phyloP scores from a whole-genome alignment of 1,284 basidiomycete genomes.

The Tilletia horrida region DNA sequence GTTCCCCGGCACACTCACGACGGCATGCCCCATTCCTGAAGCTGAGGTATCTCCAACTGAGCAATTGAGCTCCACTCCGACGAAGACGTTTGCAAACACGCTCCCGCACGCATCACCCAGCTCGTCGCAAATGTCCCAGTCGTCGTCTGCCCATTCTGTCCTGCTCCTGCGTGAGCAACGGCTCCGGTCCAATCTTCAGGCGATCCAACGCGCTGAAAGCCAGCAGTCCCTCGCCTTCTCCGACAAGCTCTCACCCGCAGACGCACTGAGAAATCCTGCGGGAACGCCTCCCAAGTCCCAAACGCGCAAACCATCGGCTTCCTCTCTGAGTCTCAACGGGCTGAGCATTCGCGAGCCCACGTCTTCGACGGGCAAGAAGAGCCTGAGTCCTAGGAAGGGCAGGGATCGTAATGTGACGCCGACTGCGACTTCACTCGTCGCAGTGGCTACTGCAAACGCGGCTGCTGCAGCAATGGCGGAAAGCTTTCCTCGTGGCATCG shows the following conservation, averaged over 20 bases:
- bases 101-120: not conserved
- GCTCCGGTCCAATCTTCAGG: not conserved
- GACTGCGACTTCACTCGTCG: not conserved
- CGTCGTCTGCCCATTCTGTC: not conserved
- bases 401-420: not conserved
- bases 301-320: not conserved
- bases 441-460: not conserved
- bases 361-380: not conserved
- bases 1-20: not conserved
- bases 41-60: not conserved
- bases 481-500: no score
- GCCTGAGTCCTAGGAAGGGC: not conserved
- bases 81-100: not conserved
- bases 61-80: not conserved
- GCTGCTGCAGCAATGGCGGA: no score
- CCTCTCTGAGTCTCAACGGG: not conserved
- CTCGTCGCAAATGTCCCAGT: conserved; percentile 2
- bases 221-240: not conserved
- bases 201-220: not conserved
- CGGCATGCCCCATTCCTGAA: not conserved
- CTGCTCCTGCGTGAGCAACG: conserved; percentile 7
- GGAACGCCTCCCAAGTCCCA: not conserved
- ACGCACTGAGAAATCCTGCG: not conserved
- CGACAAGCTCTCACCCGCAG: not conserved
- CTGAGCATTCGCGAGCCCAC: conserved; percentile 5